Conservation (phyloP, 2,329 filamentous ascomycete species). For the Elsinoe batatas region DNA sequence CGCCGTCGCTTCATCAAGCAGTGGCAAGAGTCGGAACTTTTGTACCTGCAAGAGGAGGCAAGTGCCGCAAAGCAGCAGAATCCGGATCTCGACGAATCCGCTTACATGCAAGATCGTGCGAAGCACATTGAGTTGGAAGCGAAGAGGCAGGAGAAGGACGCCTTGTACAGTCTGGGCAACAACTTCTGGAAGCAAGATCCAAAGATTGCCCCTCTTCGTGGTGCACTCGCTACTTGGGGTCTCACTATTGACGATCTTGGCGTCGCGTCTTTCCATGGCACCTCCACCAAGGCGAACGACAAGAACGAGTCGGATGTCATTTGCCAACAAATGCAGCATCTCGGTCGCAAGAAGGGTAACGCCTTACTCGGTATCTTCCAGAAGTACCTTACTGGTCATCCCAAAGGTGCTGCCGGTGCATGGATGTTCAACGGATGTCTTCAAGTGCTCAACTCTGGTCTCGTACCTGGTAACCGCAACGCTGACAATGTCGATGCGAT, state of each 20-base stretch:
- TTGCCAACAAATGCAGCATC: slow-evolving; percentile 88
- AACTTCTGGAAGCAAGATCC: slow-evolving; percentile 98
- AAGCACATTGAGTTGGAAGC: slow-evolving; percentile 83
- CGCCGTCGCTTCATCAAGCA: slow-evolving; percentile 90
- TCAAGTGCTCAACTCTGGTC: slow-evolving; percentile 85
- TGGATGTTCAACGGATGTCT: slow-evolving; percentile 99
- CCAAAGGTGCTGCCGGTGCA: slow-evolving; percentile 96
- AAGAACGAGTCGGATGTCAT: slow-evolving; percentile 99
- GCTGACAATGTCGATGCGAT: slow-evolving; percentile 93
- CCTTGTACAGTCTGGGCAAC: slow-evolving; percentile 86
- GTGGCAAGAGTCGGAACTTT: slow-evolving; percentile 90
- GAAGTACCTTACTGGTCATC: slow-evolving; percentile 97
- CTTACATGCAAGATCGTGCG: slow-evolving; percentile 77
- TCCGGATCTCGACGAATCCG: slow-evolving; percentile 63
- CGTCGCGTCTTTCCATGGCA: slow-evolving; percentile 97
- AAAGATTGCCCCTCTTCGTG: slow-evolving; percentile 87
- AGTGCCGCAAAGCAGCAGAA: slow-evolving; percentile 79
- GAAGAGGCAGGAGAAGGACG: slow-evolving; percentile 82
- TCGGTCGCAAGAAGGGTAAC: slow-evolving; percentile 93
- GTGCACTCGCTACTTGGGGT: slow-evolving; percentile 94
- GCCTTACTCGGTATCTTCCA: slow-evolving; percentile 96
- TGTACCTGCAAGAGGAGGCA: slow-evolving; percentile 88
- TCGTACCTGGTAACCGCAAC: slow-evolving; percentile 95
- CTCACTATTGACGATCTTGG: slow-evolving; percentile 92
- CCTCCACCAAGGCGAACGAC: slow-evolving; percentile 96